Evolutionary conservation across 768 basidiomycete species (phyloP), one percentile per base, ranked within the genome.

Genomic region (Phaeotremella fagi): DNA sequence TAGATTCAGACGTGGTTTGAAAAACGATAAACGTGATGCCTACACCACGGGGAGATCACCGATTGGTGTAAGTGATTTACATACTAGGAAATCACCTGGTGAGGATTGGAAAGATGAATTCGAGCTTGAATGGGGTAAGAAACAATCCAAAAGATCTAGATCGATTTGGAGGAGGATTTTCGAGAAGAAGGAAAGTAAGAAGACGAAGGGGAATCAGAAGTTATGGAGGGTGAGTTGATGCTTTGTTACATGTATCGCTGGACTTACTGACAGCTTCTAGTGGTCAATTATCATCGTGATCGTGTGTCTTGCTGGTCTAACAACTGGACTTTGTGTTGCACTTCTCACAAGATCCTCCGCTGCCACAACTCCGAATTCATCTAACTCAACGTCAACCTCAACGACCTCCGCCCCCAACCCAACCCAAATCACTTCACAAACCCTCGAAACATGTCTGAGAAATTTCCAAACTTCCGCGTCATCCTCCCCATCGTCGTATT

Each of bases 241-340:
- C n/a, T n/a, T 22, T 27, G n/a, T 25, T 43, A 18, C 15, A 23
- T 24, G n/a, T 37, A 14, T 15, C 14, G 36, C 33, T n/a, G n/a
- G n/a, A n/a, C n/a, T n/a, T n/a, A n/a, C n/a, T 49, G 22, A 27
- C 50, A 7, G 22, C 25, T 18, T 35, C n/a, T 20, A 65, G 55
- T 51, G 51, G 41, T 43, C 52, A 27, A 60, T 67, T 12, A 52
- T 61, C 23, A 3, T 62, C 2, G 58, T 59, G 4, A 50, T 69
- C 26, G 38, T 66, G 16, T 14, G 61, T 11, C 45, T 70, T 14
- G 55, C 55, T 16, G 59, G 60, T 0, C 31, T 63, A 15, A 54
- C 60, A 16, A 52, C 70, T 26, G 64, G 57, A n/a, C 57, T 70
- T 28, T 67, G 66, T 42, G 59, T 58, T 2, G 47, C 66, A 15